Evolutionary conservation across 192 early-diverging fungal genomes (phyloP), one percentile per base, ranked within the genome.

Genomic region (Backusella psychrophila): DNA sequence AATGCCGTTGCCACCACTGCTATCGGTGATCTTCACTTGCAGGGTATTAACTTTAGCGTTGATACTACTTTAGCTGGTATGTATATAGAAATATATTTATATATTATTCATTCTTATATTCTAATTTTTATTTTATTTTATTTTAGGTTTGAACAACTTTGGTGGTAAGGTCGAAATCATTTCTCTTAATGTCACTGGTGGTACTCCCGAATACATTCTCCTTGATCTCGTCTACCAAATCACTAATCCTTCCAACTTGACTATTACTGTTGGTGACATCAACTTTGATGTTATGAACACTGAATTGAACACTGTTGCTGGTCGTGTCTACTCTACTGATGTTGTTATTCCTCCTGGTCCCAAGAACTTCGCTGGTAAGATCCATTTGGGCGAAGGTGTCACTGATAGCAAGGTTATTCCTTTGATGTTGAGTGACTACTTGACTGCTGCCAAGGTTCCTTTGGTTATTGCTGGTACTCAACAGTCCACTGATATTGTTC

Each of bases 221-320:
- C 21, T 71, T 33, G 41, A 46, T 31, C 21, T 71, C 33, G 41
- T 12, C 23, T 41, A 46, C 11, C 39, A 71, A 33, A 26, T 71
- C n/a, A 81, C 67, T 69, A 88, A 87, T 76, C 87, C 87, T 17
- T 88, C 88, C 31, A 82, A 82, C 66, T 77, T 89, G 36, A 81
- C 82, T 52, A 89, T 91, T 44, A 79, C 80, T 41, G 73, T 86
- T 69, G 86, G 85, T 26, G 81, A 84, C 69, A 74, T 88, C 12
- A 59, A 67, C 36, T 87, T 89, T 63, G 38, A 72, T 63, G 83
- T 85, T 23, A 68, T 81, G n/a, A 78, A 72, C 34, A 19, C 83
- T 26, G 79, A 82, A 5, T 70, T 72, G 33, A 71, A 78, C 19
- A 49, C 46, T 15, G 41, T 49, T 63, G 73, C 88, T 17, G 89